Evolutionary conservation across 768 basidiomycete species (phyloP).

Genomic region (Trametes elegans): DNA sequence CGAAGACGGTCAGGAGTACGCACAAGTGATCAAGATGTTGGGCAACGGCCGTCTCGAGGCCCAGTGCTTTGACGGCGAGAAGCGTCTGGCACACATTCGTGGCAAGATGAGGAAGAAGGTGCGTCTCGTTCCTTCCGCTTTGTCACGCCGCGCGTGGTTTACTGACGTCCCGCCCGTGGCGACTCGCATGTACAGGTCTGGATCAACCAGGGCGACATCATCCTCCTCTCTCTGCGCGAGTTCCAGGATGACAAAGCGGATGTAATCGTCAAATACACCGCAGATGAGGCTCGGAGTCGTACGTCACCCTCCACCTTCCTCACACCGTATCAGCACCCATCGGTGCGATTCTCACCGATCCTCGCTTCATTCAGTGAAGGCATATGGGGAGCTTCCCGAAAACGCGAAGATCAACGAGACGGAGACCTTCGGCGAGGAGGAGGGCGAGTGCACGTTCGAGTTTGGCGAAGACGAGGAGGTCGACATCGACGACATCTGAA

Average conservation of each 20-base stretch:
- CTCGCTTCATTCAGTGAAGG: constrained; percentile 65
- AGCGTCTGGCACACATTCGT: constrained; percentile 94
- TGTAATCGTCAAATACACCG: constrained; percentile 98
- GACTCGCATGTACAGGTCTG: constrained; percentile 66
- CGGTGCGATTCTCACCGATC: not conserved
- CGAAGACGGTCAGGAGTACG: constrained; percentile 99
- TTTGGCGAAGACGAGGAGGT: constrained; percentile 87
- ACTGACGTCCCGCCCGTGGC: no score
- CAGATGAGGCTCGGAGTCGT: constrained; percentile 88
- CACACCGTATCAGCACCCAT: not conserved
- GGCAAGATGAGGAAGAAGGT: constrained; percentile 99
- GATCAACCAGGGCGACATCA: constrained; percentile 99
- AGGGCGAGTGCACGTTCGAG: constrained; percentile 86
- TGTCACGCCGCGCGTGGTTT: not conserved
- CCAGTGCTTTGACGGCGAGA: constrained; percentile 97
- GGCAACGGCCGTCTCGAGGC: constrained; percentile 97
- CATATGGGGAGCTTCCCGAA: constrained; percentile 96
- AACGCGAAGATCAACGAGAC: constrained; percentile 98
- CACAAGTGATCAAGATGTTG: constrained; percentile 97
- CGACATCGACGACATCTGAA: constrained; percentile 87
- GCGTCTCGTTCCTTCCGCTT: constrained; percentile 24
- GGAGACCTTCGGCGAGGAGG: constrained; percentile 88
- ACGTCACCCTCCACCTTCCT: constrained; percentile 28
- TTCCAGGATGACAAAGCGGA: constrained; percentile 99
- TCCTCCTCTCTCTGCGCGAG: constrained; percentile 90